Conservation (phyloP, 2,329 filamentous ascomycete species). For the Aulographum hederae region DNA sequence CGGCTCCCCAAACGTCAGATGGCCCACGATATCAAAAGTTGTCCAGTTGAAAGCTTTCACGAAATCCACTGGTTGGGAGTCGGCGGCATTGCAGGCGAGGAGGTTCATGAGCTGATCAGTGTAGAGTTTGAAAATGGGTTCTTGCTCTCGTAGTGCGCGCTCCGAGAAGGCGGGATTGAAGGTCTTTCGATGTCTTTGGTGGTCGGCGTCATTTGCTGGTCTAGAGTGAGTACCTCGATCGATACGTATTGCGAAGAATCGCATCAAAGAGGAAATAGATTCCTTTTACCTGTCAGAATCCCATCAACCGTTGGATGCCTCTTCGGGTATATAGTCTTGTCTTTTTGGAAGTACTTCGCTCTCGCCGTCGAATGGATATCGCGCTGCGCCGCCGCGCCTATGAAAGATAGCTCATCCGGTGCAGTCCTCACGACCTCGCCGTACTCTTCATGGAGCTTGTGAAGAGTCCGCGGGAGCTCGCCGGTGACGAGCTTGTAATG, state of each 20-base stretch:
- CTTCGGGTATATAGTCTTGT: too few species aligned
- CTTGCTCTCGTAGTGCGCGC: not conserved
- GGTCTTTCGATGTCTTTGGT: not conserved
- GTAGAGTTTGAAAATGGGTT: not conserved
- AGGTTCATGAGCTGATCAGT: not conserved
- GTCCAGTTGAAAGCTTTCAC: slow-evolving; percentile 15
- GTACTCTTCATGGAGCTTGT: not conserved
- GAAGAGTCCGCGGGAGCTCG: not conserved
- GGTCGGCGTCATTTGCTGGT: not conserved
- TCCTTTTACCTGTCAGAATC: not conserved
- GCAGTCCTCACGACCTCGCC: not conserved
- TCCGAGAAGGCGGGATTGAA: not conserved
- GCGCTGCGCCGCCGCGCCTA: not conserved
- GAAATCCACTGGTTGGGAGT: not conserved
- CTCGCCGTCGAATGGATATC: not conserved
- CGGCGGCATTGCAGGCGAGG: not conserved
- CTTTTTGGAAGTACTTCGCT: too few species aligned
- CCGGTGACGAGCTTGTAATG: not conserved
- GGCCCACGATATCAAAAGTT: slow-evolving; percentile 20
- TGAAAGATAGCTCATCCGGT: slow-evolving; percentile 1
- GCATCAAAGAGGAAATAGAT: not conserved
- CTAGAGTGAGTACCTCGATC: too few species aligned
- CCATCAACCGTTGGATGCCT: too few species aligned
- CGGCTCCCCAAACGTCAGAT: slow-evolving; percentile 15
- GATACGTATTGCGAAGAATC: not conserved